These are phyloP conservation scores for Solanum etuberosum DNA, from an alignment of 257 asterid genomes.

Conservation along the genomic window DNA sequence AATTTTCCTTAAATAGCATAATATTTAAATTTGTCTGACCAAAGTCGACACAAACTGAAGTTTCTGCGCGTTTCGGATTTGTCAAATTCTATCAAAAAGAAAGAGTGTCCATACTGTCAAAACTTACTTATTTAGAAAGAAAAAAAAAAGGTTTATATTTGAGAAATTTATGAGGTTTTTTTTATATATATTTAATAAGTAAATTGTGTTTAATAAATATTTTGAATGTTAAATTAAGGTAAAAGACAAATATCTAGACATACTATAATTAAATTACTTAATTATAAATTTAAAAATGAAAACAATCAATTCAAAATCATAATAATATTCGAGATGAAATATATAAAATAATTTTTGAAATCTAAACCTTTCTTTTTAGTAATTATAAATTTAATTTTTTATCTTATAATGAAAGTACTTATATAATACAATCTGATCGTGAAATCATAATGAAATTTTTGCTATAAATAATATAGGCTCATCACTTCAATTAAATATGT, in stretches of 20 bases:
- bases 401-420: not conserved
- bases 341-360: too few species aligned
- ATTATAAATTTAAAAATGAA: too few species aligned
- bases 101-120: not conserved
- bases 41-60: not conserved
- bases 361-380: too few species aligned
- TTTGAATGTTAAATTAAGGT: not conserved
- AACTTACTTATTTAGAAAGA: not conserved
- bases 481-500: not conserved
- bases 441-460: not conserved
- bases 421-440: not conserved
- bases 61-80: not conserved
- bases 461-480: not conserved
- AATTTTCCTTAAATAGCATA: not conserved
- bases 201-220: not conserved
- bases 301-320: not conserved
- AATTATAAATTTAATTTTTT: too few species aligned
- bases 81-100: not conserved
- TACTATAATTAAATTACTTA: too few species aligned
- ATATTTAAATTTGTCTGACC: not conserved
- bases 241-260: not conserved
- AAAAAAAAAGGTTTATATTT: not conserved
- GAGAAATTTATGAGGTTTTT: not conserved
- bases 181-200: not conserved
- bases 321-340: too few species aligned